These are phyloP conservation scores for Saccharomycopsis guyanensis DNA, from an alignment of 805 yeast genomes.

Conservation along the genomic window DNA sequence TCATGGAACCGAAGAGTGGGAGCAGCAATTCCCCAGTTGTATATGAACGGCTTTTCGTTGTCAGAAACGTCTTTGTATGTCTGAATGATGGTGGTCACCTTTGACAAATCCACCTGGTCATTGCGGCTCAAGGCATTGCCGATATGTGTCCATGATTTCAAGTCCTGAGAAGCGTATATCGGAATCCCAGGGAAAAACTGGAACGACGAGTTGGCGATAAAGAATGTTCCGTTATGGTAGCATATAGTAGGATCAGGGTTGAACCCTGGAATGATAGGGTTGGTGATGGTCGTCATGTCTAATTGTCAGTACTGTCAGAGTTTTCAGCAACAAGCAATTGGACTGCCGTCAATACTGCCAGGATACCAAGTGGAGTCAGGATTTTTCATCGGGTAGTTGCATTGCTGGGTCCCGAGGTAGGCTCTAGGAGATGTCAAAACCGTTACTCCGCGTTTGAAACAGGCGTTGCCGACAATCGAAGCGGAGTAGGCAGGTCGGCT, in stretches of 20 bases:
- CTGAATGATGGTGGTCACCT: conserved; percentile 9
- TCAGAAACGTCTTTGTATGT: conserved; percentile 9
- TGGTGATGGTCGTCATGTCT: too few relatives aligned
- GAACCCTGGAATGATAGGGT: conserved; percentile 17
- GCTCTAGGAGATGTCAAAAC: too few relatives aligned
- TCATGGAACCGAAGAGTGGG: conserved; percentile 14
- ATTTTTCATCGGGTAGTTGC: too few relatives aligned
- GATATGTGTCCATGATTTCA: conserved; percentile 13
- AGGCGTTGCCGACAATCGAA: too few relatives aligned
- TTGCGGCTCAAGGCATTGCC: conserved; percentile 12
- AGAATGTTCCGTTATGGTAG: conserved; percentile 3
- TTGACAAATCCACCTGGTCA: conserved; percentile 6
- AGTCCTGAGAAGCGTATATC: conserved; percentile 7
- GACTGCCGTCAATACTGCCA: too few relatives aligned
- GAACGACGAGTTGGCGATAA: conserved; percentile 13
- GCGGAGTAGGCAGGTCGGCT: too few relatives aligned
- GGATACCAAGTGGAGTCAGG: too few relatives aligned
- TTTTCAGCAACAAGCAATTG: too few relatives aligned
- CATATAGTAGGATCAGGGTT: conserved; percentile 16
- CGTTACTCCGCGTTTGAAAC: too few relatives aligned
- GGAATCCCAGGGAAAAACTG: conserved; percentile 17
- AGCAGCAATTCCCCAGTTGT: conserved; percentile 17
- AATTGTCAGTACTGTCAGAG: too few relatives aligned
- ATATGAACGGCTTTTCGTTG: conserved; percentile 13
- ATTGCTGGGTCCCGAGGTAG: too few relatives aligned